These are phyloP conservation scores for Hymenoscyphus infarciens DNA, from an alignment of 2,329 filamentous ascomycete species.

Conservation along the genomic window DNA sequence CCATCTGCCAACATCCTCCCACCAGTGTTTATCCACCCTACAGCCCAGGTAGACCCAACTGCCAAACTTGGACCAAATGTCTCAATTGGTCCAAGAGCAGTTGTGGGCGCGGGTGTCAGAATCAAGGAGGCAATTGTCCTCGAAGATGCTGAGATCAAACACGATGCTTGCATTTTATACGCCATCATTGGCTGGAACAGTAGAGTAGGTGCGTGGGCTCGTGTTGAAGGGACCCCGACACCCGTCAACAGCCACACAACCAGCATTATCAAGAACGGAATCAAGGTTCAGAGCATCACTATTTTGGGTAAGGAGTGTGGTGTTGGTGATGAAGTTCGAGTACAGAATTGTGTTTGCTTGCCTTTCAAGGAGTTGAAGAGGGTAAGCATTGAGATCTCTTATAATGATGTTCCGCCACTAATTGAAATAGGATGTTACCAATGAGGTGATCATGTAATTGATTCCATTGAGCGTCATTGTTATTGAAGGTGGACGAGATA, in stretches of 20 bases:
- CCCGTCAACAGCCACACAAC: conserved; percentile 85
- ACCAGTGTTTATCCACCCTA: conserved; percentile 93
- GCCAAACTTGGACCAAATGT: conserved; percentile 97
- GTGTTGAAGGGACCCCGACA: conserved; percentile 91
- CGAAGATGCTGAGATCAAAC: conserved; percentile 92
- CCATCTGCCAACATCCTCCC: conserved; percentile 85
- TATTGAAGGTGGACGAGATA: conserved; percentile 11
- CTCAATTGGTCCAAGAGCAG: conserved; percentile 84
- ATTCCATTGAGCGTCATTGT: conserved; percentile 1
- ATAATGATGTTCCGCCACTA: conserved; percentile 27
- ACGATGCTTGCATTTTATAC: conserved; percentile 93
- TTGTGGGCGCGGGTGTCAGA: conserved; percentile 80
- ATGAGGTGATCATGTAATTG: conserved; percentile 85
- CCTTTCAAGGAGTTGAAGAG: conserved; percentile 98
- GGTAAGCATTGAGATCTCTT: conserved; percentile 50
- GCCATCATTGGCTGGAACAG: conserved; percentile 97
- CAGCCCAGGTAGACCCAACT: conserved; percentile 84
- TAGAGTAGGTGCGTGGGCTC: conserved; percentile 94
- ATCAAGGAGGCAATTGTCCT: conserved; percentile 96
- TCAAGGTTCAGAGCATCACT: conserved; percentile 98
- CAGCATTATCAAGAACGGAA: conserved; percentile 93
- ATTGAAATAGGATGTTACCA: conserved; percentile 68
- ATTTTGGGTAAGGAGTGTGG: conserved; percentile 95
- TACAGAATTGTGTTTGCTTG: conserved; percentile 97
- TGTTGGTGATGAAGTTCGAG: conserved; percentile 88